Evolutionary conservation across 2,329 filamentous ascomycete genomes (phyloP).

Genomic region (Diplocarpon mali): DNA sequence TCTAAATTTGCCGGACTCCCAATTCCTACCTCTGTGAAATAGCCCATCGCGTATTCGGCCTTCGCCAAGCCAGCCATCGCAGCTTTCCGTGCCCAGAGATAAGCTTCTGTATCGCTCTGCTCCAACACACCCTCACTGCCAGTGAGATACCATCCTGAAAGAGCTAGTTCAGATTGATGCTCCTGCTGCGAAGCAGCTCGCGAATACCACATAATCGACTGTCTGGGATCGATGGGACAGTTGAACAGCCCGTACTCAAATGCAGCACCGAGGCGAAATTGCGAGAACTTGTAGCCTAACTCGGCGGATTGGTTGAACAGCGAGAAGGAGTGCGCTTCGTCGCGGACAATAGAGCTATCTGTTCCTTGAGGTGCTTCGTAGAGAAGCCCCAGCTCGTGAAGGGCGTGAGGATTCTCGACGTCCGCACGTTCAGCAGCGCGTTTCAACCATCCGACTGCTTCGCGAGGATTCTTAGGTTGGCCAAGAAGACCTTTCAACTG

Average conservation of each 20-base stretch:
- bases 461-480: conserved; percentile 68
- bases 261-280: conserved; percentile 77
- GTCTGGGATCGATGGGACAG: conserved; percentile 68
- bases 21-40: conserved; percentile 93
- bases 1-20: conserved; percentile 78
- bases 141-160: conserved; percentile 91
- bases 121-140: conserved; percentile 77
- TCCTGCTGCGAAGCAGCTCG: conserved; percentile 85
- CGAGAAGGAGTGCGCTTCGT: conserved; percentile 70
- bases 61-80: conserved; percentile 80
- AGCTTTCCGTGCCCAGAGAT: conserved; percentile 92
- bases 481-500: conserved; percentile 87
- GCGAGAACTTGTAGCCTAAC: conserved; percentile 88
- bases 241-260: conserved; percentile 85
- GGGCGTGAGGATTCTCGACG: conserved; percentile 80
- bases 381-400: conserved; percentile 72
- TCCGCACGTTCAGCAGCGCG: conserved; percentile 83
- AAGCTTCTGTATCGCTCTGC: conserved; percentile 92
- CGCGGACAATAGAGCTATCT: conserved; percentile 59
- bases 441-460: conserved; percentile 88
- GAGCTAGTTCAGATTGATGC: conserved; percentile 78
- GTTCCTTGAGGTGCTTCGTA: conserved; percentile 45
- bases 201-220: conserved; percentile 90
- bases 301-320: conserved; percentile 80
- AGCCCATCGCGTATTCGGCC: conserved; percentile 96